phyloP scores from a whole-genome alignment of 2,329 filamentous ascomycete genomes.

The Paracamarosporium sp. region DNA sequence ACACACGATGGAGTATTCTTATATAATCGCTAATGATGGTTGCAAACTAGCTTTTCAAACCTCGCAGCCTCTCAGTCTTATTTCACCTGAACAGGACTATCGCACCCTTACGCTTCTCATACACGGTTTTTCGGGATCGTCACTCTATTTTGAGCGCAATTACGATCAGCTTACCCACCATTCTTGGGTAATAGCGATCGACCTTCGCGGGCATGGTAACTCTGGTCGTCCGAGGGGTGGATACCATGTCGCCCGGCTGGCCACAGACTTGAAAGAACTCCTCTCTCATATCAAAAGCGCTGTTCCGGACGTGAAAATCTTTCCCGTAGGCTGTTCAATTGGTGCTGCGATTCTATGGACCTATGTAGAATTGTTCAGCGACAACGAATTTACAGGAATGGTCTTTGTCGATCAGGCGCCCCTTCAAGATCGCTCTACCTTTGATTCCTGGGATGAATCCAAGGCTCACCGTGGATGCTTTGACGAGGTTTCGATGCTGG shows the following conservation, averaged over 20 bases:
- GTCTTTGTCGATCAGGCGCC: constrained; percentile 7
- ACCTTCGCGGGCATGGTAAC: constrained; percentile 5
- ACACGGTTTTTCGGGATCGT: constrained; percentile 5
- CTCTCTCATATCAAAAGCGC: not conserved
- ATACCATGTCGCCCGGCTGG: constrained; percentile 4
- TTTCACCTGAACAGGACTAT: not conserved
- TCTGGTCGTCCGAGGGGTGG: constrained; percentile 2
- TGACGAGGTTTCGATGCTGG: constrained; percentile 1
- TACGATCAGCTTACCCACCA: not conserved
- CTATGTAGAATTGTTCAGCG: constrained; percentile 3
- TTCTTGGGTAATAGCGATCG: not conserved
- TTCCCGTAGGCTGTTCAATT: constrained; percentile 3
- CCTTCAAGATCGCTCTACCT: constrained; percentile 1
- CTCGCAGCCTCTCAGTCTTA: not conserved
- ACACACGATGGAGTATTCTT: not conserved
- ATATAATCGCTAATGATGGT: not conserved
- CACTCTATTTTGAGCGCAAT: constrained; percentile 2
- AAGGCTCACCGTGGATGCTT: constrained; percentile 6
- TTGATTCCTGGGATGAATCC: constrained; percentile 2
- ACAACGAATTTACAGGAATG: not conserved
- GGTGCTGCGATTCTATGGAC: constrained; percentile 5
- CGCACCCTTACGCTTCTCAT: not conserved
- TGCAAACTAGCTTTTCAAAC: constrained; percentile 2
- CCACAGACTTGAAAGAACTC: constrained; percentile 2
- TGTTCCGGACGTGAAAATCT: not conserved